Percentiles rank a stretch among this genome's conserved stretches.
These are phyloP conservation scores for Backusella macrospora DNA, from an alignment of 192 early-diverging fungal genomes.

Conservation along the genomic window DNA sequence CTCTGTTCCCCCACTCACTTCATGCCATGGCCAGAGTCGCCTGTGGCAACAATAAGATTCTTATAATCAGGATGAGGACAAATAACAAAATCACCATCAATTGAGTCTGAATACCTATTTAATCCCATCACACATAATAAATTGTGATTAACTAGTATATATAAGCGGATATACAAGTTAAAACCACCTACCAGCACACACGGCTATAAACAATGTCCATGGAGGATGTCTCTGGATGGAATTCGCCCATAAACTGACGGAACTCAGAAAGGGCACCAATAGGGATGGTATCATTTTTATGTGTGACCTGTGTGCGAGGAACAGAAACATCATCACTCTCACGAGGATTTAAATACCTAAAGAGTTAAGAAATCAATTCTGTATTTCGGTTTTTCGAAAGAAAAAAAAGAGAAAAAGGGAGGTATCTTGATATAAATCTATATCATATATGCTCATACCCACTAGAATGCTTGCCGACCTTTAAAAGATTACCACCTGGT, in stretches of 20 bases:
- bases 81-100: conserved; percentile 57
- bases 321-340: conserved; percentile 32
- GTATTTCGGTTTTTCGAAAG: not conserved
- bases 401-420: too few species aligned
- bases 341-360: conserved; percentile 47
- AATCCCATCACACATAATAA: not conserved
- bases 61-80: conserved; percentile 38
- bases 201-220: conserved; percentile 41
- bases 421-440: not conserved
- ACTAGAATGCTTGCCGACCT: conserved; percentile 48
- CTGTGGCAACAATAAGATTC: conserved; percentile 49
- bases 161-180: not conserved
- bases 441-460: conserved; percentile 23
- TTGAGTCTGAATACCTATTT: conserved; percentile 50
- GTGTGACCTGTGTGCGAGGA: conserved; percentile 36
- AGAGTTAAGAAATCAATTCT: not conserved
- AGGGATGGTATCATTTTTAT: conserved; percentile 40
- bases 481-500: conserved; percentile 40
- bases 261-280: conserved; percentile 34
- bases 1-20: conserved; percentile 33
- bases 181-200: conserved; percentile 44
- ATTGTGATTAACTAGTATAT: not conserved
- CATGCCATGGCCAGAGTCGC: conserved; percentile 59
- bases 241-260: conserved; percentile 39
- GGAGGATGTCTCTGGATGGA: conserved; percentile 39